Evolutionary conservation across 2,329 filamentous ascomycete species (phyloP), one percentile per base, ranked within the genome.

Genomic region (Cercospora citrullina): DNA sequence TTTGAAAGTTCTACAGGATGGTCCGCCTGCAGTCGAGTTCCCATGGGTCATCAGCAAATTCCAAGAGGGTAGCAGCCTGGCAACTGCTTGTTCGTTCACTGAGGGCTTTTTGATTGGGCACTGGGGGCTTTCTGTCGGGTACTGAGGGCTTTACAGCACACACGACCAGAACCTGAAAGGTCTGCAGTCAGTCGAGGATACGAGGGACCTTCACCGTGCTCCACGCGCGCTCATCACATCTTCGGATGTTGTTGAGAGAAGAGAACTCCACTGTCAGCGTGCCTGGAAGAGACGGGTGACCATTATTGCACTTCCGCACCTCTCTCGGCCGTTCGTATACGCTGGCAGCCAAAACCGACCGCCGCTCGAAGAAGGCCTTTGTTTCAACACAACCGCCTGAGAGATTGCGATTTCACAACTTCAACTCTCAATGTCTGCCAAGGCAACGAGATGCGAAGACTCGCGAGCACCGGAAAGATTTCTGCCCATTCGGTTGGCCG

Each of bases 221-320:
- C 16, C 21, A 58, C 53, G n/a, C 53, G 53, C 53, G 30, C 30
- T 58, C 53, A 31, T 58, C 53, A 58, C 53, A 58, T 58, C 53
- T 31, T 31, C 30, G 26, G 53, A 31, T 58, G 53, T 33, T 58
- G 53, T 14, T 12, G 12, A 58, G 53, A 58, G 53, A 58, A 58
- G 53, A 23, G 21, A 58, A 58, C 53, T 58, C 53, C 26, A 33
- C 53, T 30, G 53, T 12, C 26, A 26, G 45, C 45, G 45, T 51
- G 45, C 45, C 45, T 51, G 45, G 45, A 51, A 23, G 45, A 23
- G 53, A 58, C 30, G 53, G 26, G 30, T 58, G 53, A 58, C 26
- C 26, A 58, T 58, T 28, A 58, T 58, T 31, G 53, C 53, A 58
- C 53, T 58, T 42, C 53, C 53, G 53, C 53, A 58, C 53, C 53